Base-by-base conservation (phyloP, 306 rosid genomes). In the Cicer judaicum region DNA sequence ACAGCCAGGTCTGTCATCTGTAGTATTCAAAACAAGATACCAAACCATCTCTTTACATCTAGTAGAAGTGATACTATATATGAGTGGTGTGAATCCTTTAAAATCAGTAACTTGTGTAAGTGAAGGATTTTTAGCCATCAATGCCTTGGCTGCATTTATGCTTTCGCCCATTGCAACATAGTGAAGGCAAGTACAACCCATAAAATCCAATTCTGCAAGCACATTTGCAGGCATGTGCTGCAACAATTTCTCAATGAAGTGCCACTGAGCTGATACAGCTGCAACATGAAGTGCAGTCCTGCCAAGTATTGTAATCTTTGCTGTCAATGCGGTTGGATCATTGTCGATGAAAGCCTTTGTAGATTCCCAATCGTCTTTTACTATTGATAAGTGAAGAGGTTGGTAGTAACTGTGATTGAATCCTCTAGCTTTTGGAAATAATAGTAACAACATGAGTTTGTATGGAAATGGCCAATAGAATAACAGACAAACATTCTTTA, bases 351-450 rank as follows among this genome's bases (percentile, higher is more conserved):
- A 82, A 13, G 64, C 57, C 54, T 46, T 73, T 10, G 86, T 79
- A 8, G 61, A 29, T 68, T 78, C 60, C 93, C 93, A 88, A 29
- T 86, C 86, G 12, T 90, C 90, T 49, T 78, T 74, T 73, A 70
- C 39, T 70, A 84, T 73, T 15, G 90, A 84, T 54, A 44, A 7
- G 77, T 86, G 86, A 72, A 88, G 54, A 7, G 83, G 82, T 39
- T 47, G 83, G 83, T 84, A 86, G 81, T 80, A 70, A 16, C 52
- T 71, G 78, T 76, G 66, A 68, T 85, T 63, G 13, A 85, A 85
- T 76, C 76, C 80, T 79, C 80, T 76, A 52, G 73, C 86, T 82
- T 79, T 76, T 12, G 56, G 54, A 61, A 72, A 72, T 16, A 63
- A 57, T 19, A 54, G 48, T 21, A 50, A 36, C 21, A 64, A 7